Evolutionary conservation across 345 rosid genomes (phyloP).

Genomic region (Corymbia maculata): DNA sequence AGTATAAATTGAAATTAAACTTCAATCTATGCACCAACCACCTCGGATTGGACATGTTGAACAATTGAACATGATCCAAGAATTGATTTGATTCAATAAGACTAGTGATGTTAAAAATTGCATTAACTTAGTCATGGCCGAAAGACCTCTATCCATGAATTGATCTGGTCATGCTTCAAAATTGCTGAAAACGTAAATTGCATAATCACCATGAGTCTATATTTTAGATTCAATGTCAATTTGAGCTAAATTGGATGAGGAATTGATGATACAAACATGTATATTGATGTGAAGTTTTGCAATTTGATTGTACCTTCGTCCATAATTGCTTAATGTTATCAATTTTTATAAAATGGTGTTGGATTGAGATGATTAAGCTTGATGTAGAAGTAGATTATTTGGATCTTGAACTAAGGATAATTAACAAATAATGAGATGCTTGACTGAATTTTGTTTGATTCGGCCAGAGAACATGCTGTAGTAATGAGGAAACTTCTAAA

Average conservation of each 20-base stretch:
- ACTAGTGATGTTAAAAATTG: neutral
- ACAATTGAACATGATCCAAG: neutral
- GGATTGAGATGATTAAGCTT: neutral
- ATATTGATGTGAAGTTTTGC: neutral
- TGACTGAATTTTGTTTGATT: neutral
- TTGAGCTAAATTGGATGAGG: neutral
- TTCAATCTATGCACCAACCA: neutral
- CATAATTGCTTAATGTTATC: neutral
- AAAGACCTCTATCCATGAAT: neutral
- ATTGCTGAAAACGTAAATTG: neutral
- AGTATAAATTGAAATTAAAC: neutral
- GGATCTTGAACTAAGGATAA: neutral
- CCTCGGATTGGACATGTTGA: neutral
- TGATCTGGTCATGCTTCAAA: neutral
- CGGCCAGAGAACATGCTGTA: neutral
- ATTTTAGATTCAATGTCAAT: neutral
- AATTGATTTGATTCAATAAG: neutral
- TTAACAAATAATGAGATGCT: accelerated
- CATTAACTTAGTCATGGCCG: neutral
- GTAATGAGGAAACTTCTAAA: neutral
- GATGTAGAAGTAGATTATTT: neutral
- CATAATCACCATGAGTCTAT: neutral
- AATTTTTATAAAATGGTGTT: neutral
- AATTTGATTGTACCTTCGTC: neutral
- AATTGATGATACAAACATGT: neutral